Base-by-base conservation (phyloP, 169 alveolate genomes). In the Eimeria maxima region DNA sequence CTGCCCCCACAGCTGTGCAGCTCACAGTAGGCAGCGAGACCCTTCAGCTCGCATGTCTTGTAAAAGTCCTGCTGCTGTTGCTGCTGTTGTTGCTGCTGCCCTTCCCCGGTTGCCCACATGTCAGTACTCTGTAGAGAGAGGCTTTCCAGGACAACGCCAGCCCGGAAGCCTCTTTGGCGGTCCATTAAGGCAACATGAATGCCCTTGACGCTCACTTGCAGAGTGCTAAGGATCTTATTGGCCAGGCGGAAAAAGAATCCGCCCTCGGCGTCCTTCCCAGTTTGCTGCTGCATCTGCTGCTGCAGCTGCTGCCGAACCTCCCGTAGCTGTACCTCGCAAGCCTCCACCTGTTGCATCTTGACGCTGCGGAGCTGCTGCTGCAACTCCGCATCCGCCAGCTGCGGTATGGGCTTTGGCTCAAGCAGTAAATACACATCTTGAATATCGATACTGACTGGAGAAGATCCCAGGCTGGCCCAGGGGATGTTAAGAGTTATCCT, bases 391-490 rank as follows among this genome's bases (percentile, higher is more conserved):
- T 86, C 93, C 13, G 60, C 65, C 29, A 57, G 93, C 80, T 60
- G 93, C 29, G 93, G 80, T 38, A 63, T 55, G 45, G 93, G 93
- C 50, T 97, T 84, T 33, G 97, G 98, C 88, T 97, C 98, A 44
- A 98, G 95, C 93, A 97, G 95, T 67, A 98, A 87, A 90, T 98
- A 97, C 29, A 97, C 98, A 57, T 97, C 97, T 80, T 97, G 97
- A 38, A 98, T 96, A 42, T 97, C 96, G 27, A 98, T 96, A 94
- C 96, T 95, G n/a, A 98, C 97, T 18, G 99, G 98, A 18, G 97
- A 96, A 33, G 97, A 87, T 50, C 98, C 98, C 78, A 98, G 95
- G 76, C 97, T 97, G 29, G 98, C 96, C 99, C 99, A 98, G 90
- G 99, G 98, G 29, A 98, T 97, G 57, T 95, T 97, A 57, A 98